Evolutionary conservation across 441 rosid genomes (phyloP).

Genomic region (Gossypium lobatum): DNA sequence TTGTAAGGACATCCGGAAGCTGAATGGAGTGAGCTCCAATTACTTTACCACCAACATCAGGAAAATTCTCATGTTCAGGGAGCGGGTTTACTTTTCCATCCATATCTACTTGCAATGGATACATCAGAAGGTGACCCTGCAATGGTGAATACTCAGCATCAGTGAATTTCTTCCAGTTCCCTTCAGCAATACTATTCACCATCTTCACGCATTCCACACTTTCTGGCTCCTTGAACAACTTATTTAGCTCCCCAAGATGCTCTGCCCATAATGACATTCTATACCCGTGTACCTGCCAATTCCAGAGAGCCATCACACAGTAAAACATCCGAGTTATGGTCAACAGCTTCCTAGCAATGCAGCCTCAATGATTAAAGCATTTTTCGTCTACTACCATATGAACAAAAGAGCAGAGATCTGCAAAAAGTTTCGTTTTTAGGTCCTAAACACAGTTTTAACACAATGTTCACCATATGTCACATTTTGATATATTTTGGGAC

Average conservation of each 20-base stretch:
- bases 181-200: constrained; percentile 53
- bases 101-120: constrained; percentile 53
- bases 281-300: constrained; percentile 70
- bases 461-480: neutral
- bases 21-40: constrained; percentile 51
- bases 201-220: constrained; percentile 51
- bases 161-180: constrained; percentile 60
- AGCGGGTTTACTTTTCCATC: constrained; percentile 55
- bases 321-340: neutral
- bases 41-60: constrained; percentile 83
- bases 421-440: neutral
- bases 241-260: constrained; percentile 56
- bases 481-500: neutral
- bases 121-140: constrained; percentile 84
- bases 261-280: constrained; percentile 92
- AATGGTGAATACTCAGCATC: constrained; percentile 27
- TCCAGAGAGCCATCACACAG: neutral
- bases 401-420: neutral
- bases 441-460: neutral
- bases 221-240: constrained; percentile 39
- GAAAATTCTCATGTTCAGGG: constrained; percentile 57
- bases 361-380: neutral
- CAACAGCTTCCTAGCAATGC: neutral
- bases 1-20: constrained; percentile 71
- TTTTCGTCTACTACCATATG: neutral